A percentile compares a stretch with the other conserved stretches of the same genome.
phyloP scores from a whole-genome alignment of 768 basidiomycete species.

The Lentinula guzmanii region DNA sequence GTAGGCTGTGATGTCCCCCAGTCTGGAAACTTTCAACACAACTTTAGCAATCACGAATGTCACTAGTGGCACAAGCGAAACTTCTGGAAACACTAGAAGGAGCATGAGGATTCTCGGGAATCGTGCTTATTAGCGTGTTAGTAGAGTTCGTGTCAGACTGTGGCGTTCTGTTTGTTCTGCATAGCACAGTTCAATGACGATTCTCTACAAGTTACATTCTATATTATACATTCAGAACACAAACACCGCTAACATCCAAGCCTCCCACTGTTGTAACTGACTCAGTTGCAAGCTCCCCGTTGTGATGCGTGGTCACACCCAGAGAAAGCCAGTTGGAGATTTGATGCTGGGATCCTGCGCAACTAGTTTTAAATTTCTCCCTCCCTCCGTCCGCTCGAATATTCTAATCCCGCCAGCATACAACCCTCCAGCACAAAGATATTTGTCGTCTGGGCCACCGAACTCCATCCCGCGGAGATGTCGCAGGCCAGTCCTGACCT shows the following conservation, averaged over 20 bases:
- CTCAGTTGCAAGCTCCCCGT: not conserved
- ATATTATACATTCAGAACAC: not conserved
- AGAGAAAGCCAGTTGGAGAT: constrained; percentile 53
- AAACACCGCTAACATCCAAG: not conserved
- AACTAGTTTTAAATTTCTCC: constrained; percentile 48
- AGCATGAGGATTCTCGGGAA: not conserved
- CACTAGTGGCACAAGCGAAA: not conserved
- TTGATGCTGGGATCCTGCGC: constrained; percentile 37
- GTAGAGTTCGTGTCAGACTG: not conserved
- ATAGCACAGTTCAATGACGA: not conserved
- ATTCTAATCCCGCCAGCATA: constrained; percentile 64
- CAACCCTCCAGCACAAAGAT: constrained; percentile 59
- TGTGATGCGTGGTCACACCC: constrained; percentile 23
- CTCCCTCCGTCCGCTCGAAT: constrained; percentile 60
- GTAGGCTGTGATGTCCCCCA: constrained; percentile 26
- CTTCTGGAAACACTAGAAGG: not conserved
- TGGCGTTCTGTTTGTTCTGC: not conserved
- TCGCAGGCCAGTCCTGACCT: constrained; percentile 63
- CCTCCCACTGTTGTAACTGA: not conserved
- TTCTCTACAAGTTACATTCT: not conserved
- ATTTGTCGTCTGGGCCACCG: constrained; percentile 55
- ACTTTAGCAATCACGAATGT: constrained; percentile 18
- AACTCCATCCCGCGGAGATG: constrained; percentile 69
- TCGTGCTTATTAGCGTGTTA: not conserved
- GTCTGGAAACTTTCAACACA: constrained; percentile 24